phyloP scores from a whole-genome alignment of 176 grass and related monocot genomes.

The Alloteropsis semialata region DNA sequence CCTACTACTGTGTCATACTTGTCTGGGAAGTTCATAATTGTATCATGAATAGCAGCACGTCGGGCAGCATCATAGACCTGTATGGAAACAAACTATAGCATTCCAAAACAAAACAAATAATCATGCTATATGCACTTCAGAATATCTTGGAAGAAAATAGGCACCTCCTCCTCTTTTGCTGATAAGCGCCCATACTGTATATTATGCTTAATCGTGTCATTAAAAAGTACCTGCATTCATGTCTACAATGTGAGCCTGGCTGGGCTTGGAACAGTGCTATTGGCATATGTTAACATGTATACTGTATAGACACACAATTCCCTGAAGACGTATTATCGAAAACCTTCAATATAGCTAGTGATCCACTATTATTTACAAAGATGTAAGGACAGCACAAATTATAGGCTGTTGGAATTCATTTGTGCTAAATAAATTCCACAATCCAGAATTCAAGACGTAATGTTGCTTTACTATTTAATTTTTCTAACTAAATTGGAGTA shows the following conservation, averaged over 20 bases:
- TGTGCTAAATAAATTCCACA: constrained; percentile 7
- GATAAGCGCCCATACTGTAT: constrained; percentile 94
- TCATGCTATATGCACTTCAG: neutral
- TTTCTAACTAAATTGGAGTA: neutral
- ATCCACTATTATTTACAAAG: too few relatives aligned
- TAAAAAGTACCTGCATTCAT: constrained; percentile 88
- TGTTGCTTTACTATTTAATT: constrained; percentile 8
- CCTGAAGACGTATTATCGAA: neutral
- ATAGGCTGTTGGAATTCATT: neutral
- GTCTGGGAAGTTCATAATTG: constrained; percentile 90
- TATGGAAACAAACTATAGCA: constrained; percentile 25
- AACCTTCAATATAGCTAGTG: neutral
- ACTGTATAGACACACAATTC: neutral
- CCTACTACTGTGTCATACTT: constrained; percentile 92
- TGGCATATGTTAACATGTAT: neutral
- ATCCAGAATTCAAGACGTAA: neutral
- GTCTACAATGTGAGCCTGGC: constrained; percentile 28
- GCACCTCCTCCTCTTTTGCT: constrained; percentile 93
- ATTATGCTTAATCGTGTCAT: constrained; percentile 97
- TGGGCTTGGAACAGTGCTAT: neutral
- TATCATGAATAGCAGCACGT: constrained; percentile 83
- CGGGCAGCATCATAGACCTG: constrained; percentile 89
- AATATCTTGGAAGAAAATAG: constrained; percentile 40
- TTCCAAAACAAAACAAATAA: constrained; percentile 20
- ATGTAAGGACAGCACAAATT: too few relatives aligned